Base-by-base conservation (phyloP, 371 early-diverging fungal species). In the Mucor ambiguus region DNA sequence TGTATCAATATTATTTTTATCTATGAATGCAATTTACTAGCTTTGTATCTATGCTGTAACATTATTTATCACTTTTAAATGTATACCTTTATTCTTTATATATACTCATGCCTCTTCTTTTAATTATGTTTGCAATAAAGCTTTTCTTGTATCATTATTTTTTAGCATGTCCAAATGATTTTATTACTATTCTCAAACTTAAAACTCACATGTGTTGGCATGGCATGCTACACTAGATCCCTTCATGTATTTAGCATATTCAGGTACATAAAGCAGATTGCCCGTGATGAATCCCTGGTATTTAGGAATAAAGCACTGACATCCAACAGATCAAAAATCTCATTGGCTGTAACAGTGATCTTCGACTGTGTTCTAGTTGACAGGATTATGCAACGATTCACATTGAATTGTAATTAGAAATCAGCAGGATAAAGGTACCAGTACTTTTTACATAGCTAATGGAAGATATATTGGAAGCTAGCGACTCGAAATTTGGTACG, bases 111-210 rank as follows among this genome's bases (percentile, higher is more conserved):
- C 46, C 22, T 22, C 22, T 20, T 35, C 12, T 35, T 44, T 20
- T 44, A 22, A 46, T 46, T 46, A 46, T 46, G 46, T 46, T 46
- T 46, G 46, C 46, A 46, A 46, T 46, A 46, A 46, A 46, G 46
- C 46, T 46, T 46, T n/a, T 46, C 41, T 46, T 46, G 46, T 46
- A 46, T 46, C 20, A 44, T 44, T 44, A 44, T 20, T 44, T 9
- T 14, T 44, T 5, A 3, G 7, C n/a, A n/a, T n/a, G n/a, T n/a
- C n/a, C n/a, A n/a, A n/a, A n/a, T n/a, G n/a, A n/a, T n/a, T n/a
- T n/a, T n/a, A n/a, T n/a, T 30, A 7, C 2, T 30, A 4, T 30
- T 30, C 2, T 30, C 30, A 30, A 30, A 7, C 30, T 30, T 30
- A 2, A 30, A 30, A 30, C 7, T 7, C 7, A 30, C 30, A 2